Percentiles rank a stretch among this genome's conserved stretches.
These are phyloP conservation scores for Cladochytrium replicatum DNA, from an alignment of 192 early-diverging fungal species.

Conservation along the genomic window DNA sequence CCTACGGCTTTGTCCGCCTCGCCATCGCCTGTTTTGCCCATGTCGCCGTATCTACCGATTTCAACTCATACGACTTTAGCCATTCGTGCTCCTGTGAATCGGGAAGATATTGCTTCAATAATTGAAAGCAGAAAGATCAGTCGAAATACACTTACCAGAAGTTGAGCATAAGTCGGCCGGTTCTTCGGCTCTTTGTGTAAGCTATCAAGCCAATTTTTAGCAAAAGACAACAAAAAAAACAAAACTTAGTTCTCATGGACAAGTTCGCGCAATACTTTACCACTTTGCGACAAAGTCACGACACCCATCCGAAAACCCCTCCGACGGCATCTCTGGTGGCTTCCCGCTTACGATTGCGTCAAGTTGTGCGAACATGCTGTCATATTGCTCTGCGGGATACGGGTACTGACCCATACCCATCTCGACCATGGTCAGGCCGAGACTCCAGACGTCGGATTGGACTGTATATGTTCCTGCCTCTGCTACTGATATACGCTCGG, in stretches of 20 bases:
- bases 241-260: too few species aligned
- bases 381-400: slow-evolving; percentile 56
- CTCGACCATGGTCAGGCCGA: slow-evolving; percentile 83
- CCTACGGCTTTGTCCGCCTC: too few species aligned
- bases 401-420: slow-evolving; percentile 72
- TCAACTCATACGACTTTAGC: too few species aligned
- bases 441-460: slow-evolving; percentile 87
- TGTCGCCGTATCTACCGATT: too few species aligned
- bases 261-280: slow-evolving; percentile 27
- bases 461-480: slow-evolving; percentile 64
- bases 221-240: background rate
- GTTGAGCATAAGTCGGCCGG: slow-evolving; percentile 65
- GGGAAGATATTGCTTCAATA: too few species aligned
- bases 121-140: too few species aligned
- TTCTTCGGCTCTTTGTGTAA: slow-evolving; percentile 57
- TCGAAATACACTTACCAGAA: too few species aligned
- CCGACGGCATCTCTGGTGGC: slow-evolving; percentile 59
- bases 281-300: slow-evolving; percentile 74
- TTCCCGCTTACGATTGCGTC: slow-evolving; percentile 74
- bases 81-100: too few species aligned
- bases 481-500: slow-evolving; percentile 69
- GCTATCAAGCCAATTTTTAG: too few species aligned
- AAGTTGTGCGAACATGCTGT: slow-evolving; percentile 78
- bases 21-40: too few species aligned
- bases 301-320: slow-evolving; percentile 54